These are phyloP conservation scores for Coccinonectria pachysandricola DNA, from an alignment of 2,329 filamentous ascomycete species.

Conservation along the genomic window DNA sequence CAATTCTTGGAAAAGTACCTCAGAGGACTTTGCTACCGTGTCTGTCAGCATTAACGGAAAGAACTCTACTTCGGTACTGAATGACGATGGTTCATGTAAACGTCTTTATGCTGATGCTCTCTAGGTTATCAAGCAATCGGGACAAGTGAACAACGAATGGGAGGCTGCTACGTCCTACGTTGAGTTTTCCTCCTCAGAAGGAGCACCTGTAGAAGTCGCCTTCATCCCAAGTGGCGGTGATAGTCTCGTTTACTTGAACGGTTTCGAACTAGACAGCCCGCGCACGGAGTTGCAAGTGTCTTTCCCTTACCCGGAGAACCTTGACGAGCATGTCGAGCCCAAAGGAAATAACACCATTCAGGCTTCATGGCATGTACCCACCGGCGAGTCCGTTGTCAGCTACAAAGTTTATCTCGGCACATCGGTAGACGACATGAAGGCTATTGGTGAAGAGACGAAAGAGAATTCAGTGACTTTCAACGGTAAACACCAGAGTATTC, in stretches of 20 bases:
- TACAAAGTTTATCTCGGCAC: neutral
- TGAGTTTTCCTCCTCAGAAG: neutral
- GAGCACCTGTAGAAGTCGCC: neutral
- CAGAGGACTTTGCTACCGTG: neutral
- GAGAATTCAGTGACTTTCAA: neutral
- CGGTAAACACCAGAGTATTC: neutral
- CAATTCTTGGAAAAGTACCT: slow-evolving; percentile 1
- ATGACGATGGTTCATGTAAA: neutral
- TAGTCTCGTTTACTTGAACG: slow-evolving; percentile 1
- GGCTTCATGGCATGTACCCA: slow-evolving; percentile 1
- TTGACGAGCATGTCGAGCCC: slow-evolving; percentile 1
- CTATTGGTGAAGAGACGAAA: no score
- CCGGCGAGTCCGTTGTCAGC: no score
- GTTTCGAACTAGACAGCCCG: slow-evolving; percentile 2
- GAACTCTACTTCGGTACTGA: neutral
- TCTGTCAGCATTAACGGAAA: neutral
- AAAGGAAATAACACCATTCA: neutral
- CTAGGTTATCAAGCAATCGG: neutral
- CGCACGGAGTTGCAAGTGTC: neutral
- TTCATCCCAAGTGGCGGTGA: slow-evolving; percentile 1
- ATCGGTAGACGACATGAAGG: no score
- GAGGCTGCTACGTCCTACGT: neutral
- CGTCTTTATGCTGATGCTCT: no score
- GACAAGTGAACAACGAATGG: neutral
- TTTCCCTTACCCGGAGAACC: slow-evolving; percentile 2